A percentile compares a stretch with the other conserved stretches of the same genome.
Conservation (phyloP, 2,329 filamentous ascomycete species). For the Chaetomiaceae sp. region DNA sequence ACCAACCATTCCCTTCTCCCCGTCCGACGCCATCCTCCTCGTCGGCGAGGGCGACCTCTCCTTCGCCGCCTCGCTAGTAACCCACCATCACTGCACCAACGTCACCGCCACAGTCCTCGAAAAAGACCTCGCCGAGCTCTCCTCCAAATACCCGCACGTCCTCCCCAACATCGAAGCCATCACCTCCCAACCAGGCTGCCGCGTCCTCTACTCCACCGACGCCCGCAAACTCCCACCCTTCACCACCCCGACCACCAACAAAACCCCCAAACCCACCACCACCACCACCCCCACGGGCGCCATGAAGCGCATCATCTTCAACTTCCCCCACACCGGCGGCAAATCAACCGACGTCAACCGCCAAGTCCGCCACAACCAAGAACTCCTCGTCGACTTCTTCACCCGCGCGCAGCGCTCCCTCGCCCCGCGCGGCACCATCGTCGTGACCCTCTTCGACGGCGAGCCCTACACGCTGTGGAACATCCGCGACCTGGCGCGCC, state of each 20-base stretch:
- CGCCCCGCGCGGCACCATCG: slow-evolving; percentile 54
- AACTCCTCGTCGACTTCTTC: slow-evolving; percentile 68
- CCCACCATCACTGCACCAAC: slow-evolving; percentile 60
- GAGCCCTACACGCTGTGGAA: slow-evolving; percentile 97
- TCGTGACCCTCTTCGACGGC: slow-evolving; percentile 87
- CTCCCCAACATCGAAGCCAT: slow-evolving; percentile 38
- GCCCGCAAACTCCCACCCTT: slow-evolving; percentile 59
- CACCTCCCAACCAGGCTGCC: slow-evolving; percentile 32
- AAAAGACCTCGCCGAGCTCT: slow-evolving; percentile 49
- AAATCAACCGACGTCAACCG: slow-evolving; percentile 89
- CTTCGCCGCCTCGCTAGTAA: slow-evolving; percentile 63
- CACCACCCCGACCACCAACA: slow-evolving; percentile 23
- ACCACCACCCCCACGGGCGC: slow-evolving; percentile 26
- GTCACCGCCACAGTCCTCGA: slow-evolving; percentile 69
- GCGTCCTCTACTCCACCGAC: slow-evolving; percentile 60
- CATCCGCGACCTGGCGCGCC: slow-evolving; percentile 76
- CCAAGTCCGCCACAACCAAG: slow-evolving; percentile 88
- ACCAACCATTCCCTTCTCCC: slow-evolving; percentile 57
- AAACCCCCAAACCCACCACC: slow-evolving; percentile 17
- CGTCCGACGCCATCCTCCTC: slow-evolving; percentile 65
- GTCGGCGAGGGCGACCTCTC: slow-evolving; percentile 79
- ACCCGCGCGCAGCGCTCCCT: slow-evolving; percentile 47
- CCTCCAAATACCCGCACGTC: slow-evolving; percentile 72
- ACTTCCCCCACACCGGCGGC: slow-evolving; percentile 94
- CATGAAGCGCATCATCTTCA: slow-evolving; percentile 83